Percentiles rank a stretch among this genome's conserved stretches.
Evolutionary conservation across 371 early-diverging fungal species (phyloP).

Genomic region (Basidiobolus meristosporus): DNA sequence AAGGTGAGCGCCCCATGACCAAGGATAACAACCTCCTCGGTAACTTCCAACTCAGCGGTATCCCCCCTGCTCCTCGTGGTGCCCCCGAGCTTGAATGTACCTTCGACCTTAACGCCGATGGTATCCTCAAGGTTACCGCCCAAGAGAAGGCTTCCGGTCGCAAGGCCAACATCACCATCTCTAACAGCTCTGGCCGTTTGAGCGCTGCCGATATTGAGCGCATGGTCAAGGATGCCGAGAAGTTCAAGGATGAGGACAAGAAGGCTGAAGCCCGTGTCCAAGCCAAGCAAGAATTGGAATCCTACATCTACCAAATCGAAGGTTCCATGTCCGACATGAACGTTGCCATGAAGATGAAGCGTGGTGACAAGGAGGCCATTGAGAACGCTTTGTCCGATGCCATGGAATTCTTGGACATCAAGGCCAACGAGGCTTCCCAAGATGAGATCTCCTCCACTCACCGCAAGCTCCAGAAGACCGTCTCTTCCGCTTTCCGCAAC

Average conservation of each 20-base stretch:
- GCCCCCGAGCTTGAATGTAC: slow-evolving; percentile 96
- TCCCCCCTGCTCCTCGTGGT: slow-evolving; percentile 92
- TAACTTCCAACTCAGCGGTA: slow-evolving; percentile 91
- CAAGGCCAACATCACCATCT: slow-evolving; percentile 90
- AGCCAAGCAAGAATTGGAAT: slow-evolving; percentile 65
- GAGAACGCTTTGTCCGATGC: slow-evolving; percentile 60
- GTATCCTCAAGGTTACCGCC: slow-evolving; percentile 93
- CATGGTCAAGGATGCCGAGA: slow-evolving; percentile 92
- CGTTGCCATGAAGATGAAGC: slow-evolving; percentile 56
- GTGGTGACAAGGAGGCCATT: slow-evolving; percentile 70
- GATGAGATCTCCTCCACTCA: too few relatives aligned
- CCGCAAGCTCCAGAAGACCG: too few relatives aligned
- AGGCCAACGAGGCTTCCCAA: too few relatives aligned
- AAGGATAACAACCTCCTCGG: slow-evolving; percentile 93
- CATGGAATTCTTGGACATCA: slow-evolving; percentile 74
- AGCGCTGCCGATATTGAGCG: slow-evolving; percentile 94
- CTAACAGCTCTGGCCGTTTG: slow-evolving; percentile 96
- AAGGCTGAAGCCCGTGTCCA: slow-evolving; percentile 50
- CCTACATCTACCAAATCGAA: slow-evolving; percentile 70
- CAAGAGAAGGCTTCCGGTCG: slow-evolving; percentile 88
- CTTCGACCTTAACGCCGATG: slow-evolving; percentile 96
- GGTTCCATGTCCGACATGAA: slow-evolving; percentile 73
- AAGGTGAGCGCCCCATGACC: slow-evolving; percentile 94
- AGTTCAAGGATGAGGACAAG: slow-evolving; percentile 92
- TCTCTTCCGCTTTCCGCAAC: too few relatives aligned